These are phyloP conservation scores for Ceratobasidium sp. DNA, from an alignment of 1,284 basidiomycete genomes.

Conservation along the genomic window DNA sequence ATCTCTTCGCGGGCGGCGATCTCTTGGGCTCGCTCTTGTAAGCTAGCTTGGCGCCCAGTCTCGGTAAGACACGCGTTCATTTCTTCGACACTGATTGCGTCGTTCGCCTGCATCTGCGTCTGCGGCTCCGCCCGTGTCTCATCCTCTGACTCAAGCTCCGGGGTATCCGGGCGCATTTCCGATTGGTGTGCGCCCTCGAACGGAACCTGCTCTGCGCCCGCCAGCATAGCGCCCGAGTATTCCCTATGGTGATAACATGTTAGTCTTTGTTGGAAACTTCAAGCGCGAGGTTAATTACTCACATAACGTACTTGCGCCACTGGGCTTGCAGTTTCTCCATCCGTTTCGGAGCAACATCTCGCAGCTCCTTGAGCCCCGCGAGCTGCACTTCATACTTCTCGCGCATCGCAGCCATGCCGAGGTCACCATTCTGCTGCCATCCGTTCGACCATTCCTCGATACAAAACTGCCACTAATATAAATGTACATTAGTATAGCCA, in stretches of 20 bases:
- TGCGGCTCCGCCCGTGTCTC: background rate
- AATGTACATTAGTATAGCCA: background rate
- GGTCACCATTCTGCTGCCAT: background rate
- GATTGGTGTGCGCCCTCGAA: background rate
- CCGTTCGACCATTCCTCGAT: conserved; percentile 33
- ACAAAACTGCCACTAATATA: background rate
- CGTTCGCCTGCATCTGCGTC: too few species aligned
- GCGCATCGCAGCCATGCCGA: conserved; percentile 10
- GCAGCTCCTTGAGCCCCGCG: conserved; percentile 1
- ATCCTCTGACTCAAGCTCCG: background rate
- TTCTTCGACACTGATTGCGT: background rate
- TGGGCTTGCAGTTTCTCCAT: background rate
- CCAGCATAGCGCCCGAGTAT: background rate
- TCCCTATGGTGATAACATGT: background rate
- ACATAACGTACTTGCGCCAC: conserved; percentile 8
- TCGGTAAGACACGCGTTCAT: background rate
- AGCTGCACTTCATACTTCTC: conserved; percentile 20
- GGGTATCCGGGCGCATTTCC: conserved; percentile 12
- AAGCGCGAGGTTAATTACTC: background rate
- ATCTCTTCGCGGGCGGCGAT: background rate
- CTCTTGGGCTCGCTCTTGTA: background rate
- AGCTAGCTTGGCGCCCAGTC: conserved; percentile 1
- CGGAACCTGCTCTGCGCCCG: background rate
- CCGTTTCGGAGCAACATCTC: background rate
- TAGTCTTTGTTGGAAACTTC: background rate